Percentiles rank a stretch among this genome's conserved stretches.
These are phyloP conservation scores for Russula virescens DNA, from an alignment of 768 basidiomycete genomes.

Conservation along the genomic window DNA sequence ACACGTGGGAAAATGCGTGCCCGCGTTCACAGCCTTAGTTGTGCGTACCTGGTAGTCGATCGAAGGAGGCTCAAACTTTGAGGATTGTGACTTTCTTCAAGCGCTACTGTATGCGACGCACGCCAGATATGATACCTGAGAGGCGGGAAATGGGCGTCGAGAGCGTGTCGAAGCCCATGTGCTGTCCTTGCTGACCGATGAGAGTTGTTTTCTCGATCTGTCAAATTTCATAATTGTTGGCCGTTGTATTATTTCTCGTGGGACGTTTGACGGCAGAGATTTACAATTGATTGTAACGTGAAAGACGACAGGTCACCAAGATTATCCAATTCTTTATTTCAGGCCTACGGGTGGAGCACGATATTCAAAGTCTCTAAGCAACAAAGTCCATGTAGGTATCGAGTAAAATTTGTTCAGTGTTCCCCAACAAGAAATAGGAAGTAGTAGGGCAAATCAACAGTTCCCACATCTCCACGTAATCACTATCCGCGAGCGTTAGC, in stretches of 20 bases:
- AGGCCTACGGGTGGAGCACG: too few species aligned
- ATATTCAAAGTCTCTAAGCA: background rate
- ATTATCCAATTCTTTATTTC: background rate
- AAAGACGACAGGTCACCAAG: background rate
- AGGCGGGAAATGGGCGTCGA: background rate
- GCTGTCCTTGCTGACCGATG: background rate
- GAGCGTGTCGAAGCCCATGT: too few species aligned
- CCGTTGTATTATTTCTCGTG: background rate
- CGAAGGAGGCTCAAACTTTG: too few species aligned
- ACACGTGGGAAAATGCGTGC: too few species aligned
- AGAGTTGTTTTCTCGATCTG: too few species aligned
- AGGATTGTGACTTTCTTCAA: too few species aligned
- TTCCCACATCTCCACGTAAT: constrained; percentile 25
- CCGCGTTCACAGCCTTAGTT: too few species aligned
- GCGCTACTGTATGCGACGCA: too few species aligned
- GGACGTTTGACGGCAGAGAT: background rate
- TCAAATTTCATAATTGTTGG: background rate
- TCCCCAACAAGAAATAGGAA: background rate
- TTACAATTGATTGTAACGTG: background rate
- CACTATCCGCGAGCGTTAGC: constrained; percentile 10
- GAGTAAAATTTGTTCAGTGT: too few species aligned
- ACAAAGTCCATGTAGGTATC: constrained; percentile 2
- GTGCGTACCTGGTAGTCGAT: too few species aligned
- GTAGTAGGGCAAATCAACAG: constrained; percentile 2
- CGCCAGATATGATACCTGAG: too few species aligned